Conservation (phyloP, 2,329 filamentous ascomycete genomes). For the Hypoxylon sp. region DNA sequence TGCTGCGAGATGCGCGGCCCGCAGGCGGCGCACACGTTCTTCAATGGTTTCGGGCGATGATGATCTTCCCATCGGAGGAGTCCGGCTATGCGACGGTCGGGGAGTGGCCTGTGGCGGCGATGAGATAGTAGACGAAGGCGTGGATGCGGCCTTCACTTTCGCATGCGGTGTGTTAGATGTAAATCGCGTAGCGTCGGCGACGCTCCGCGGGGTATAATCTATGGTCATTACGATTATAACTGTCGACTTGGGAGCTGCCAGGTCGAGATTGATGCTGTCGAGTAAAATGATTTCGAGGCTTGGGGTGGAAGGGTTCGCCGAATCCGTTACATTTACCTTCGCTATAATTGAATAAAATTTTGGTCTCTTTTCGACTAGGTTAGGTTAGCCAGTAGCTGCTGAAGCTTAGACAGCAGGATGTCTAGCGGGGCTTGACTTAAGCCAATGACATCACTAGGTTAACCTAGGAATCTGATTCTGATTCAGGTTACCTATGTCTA, state of each 20-base stretch:
- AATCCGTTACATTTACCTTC: conserved; percentile 7
- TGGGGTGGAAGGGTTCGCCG: conserved; percentile 1
- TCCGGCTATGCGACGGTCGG: conserved; percentile 23
- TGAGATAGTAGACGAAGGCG: conserved; percentile 23
- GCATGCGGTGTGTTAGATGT: conserved; percentile 78
- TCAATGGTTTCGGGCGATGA: conserved; percentile 70
- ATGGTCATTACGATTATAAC: conserved; percentile 29
- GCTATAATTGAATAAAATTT: conserved; percentile 25
- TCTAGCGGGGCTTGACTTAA: background rate
- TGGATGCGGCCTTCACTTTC: conserved; percentile 65
- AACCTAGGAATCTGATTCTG: background rate
- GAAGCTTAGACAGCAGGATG: background rate
- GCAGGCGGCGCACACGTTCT: conserved; percentile 75
- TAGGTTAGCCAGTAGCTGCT: background rate
- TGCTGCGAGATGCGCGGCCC: conserved; percentile 75
- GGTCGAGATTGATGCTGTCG: background rate
- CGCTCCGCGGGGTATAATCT: conserved; percentile 68
- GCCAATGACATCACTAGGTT: conserved; percentile 11
- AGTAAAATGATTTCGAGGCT: background rate
- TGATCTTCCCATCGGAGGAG: conserved; percentile 46
- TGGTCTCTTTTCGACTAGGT: conserved; percentile 9
- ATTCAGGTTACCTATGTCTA: background rate
- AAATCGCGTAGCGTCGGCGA: conserved; percentile 84
- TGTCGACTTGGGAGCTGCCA: background rate
- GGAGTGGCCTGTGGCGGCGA: conserved; percentile 29